Evolutionary conservation across 2,329 filamentous ascomycete species (phyloP), one percentile per base, ranked within the genome.

Genomic region (Cyanodermella asteris): DNA sequence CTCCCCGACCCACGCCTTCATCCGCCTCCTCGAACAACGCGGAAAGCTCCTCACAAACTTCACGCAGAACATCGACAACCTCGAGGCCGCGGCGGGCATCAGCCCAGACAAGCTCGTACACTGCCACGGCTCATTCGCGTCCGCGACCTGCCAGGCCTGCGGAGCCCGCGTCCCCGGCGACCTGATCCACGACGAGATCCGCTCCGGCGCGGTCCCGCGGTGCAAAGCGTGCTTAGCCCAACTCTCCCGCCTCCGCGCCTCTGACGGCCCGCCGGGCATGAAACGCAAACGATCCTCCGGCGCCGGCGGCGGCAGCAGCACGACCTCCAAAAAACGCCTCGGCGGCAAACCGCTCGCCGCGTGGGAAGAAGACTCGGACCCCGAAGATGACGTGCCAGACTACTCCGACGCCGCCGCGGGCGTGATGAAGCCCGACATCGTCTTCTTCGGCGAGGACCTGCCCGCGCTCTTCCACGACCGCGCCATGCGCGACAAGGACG

Each of bases 11-110:
- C 87, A 97, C 55, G 72, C 74, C 26, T 97, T 97, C 53, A 90
- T 97, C 41, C 68, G 71, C 17, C 61, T 93, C 38, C 63, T 97
- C 18, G 77, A 97, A 47, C 64, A 84, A 37, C 75, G 81, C 46
- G 70, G 66, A 35, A 91, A 91, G 47, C 64, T 97, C 5, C 64
- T 93, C 31, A 94, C 82, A 20, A 93, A 94, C 51, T 97, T 93
- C 54, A 91, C 87, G 1, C 87, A 97, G 46, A 97, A 97, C 47
- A 94, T 97, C 41, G 87, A 97, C 55, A 93, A 93, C 38, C 69
- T 93, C 25, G 84, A 97, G 47, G 64, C 71, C 32, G 71, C 76
- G 40, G 84, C 84, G 1, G 87, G 87, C 13, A 77, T 97, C 31
- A 51, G 58, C 13, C 61, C 67, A 2, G 71, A 77, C 17, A 91